Percentiles rank a stretch among this genome's conserved stretches.
Evolutionary conservation across 2,329 filamentous ascomycete species (phyloP).

Genomic region (Fusarium irregulare): DNA sequence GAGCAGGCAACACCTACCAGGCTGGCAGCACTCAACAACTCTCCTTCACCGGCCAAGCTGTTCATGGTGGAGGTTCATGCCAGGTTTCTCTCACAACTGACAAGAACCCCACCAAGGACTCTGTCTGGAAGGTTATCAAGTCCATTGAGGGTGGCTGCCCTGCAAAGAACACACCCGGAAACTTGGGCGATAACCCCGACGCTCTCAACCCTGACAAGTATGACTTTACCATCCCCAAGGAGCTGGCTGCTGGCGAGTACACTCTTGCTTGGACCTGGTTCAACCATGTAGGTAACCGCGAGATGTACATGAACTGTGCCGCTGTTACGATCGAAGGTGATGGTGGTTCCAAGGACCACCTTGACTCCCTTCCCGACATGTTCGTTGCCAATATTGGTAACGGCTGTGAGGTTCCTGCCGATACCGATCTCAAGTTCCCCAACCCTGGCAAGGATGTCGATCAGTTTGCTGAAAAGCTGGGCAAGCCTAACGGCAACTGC

Average conservation of each 20-base stretch:
- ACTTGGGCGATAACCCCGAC: too few relatives aligned
- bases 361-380: constrained; percentile 74
- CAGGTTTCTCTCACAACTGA: constrained; percentile 90
- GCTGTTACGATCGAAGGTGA: constrained; percentile 73
- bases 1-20: constrained; percentile 67
- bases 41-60: constrained; percentile 75
- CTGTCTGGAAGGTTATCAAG: constrained; percentile 88
- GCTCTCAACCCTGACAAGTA: constrained; percentile 72
- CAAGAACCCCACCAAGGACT: constrained; percentile 70
- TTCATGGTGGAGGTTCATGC: constrained; percentile 92
- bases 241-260: constrained; percentile 79
- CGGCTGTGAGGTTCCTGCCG: too few relatives aligned
- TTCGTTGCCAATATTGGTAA: constrained; percentile 74
- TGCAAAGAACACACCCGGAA: too few relatives aligned
- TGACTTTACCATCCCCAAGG: constrained; percentile 76
- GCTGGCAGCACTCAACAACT: constrained; percentile 60
- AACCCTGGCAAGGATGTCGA: too few relatives aligned
- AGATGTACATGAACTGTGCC: constrained; percentile 98
- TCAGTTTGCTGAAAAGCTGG: too few relatives aligned
- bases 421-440: too few relatives aligned
- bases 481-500: too few relatives aligned
- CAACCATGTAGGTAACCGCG: constrained; percentile 91
- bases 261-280: constrained; percentile 95
- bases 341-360: constrained; percentile 62
- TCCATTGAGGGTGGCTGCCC: constrained; percentile 90